Percentiles rank a stretch among this genome's conserved stretches.
phyloP scores from a whole-genome alignment of 75 land plant genomes.

The Cryptomeria japonica region DNA sequence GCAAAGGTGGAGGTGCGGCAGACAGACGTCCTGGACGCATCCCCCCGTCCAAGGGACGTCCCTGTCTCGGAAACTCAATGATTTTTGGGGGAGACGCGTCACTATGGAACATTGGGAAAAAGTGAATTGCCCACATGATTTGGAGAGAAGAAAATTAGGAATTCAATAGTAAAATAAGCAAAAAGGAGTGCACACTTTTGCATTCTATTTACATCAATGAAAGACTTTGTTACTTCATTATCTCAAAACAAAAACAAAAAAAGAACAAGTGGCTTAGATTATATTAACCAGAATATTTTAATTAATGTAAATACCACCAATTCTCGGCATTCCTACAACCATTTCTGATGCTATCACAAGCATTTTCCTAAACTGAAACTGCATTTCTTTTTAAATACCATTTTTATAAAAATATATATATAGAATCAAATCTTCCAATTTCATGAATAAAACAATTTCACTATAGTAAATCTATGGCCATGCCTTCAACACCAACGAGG shows the following conservation, averaged over 20 bases:
- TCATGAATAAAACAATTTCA: not conserved
- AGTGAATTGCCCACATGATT: too few species aligned
- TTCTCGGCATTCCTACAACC: not conserved
- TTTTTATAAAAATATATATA: too few species aligned
- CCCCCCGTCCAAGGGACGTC: too few species aligned
- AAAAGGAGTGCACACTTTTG: not conserved
- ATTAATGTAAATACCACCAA: not conserved
- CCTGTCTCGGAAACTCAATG: too few species aligned
- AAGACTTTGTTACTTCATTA: not conserved
- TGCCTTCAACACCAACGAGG: too few species aligned
- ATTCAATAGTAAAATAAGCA: not conserved
- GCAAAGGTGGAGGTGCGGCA: too few species aligned
- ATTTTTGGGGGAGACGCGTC: too few species aligned
- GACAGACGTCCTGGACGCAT: too few species aligned
- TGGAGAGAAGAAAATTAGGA: not conserved
- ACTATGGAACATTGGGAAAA: too few species aligned
- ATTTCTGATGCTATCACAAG: not conserved
- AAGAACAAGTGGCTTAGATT: not conserved
- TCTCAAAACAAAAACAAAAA: not conserved
- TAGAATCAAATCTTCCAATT: not conserved
- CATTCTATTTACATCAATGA: not conserved
- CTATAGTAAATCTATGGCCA: too few species aligned
- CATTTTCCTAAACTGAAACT: too few species aligned
- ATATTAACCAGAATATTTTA: not conserved
- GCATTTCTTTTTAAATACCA: too few species aligned